Conservation (phyloP, 2,329 filamentous ascomycete genomes). For the Penicillium sp. region DNA sequence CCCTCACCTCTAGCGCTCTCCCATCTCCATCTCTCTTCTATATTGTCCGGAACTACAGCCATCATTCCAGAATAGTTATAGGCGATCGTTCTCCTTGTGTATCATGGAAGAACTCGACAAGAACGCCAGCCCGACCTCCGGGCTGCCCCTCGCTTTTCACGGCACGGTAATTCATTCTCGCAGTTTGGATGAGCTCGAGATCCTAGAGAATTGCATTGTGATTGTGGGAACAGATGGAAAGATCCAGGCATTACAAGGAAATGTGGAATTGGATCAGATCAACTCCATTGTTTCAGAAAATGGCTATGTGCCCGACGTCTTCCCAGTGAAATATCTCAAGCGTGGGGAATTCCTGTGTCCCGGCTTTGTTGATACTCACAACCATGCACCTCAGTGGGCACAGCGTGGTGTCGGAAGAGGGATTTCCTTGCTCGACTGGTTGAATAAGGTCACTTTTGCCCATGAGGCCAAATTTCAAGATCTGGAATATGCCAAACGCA, state of each 20-base stretch:
- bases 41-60: not conserved
- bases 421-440: constrained; percentile 55
- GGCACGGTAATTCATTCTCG: constrained; percentile 37
- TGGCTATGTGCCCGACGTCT: constrained; percentile 26
- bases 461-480: constrained; percentile 62
- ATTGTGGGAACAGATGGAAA: constrained; percentile 30
- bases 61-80: not conserved
- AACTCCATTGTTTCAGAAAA: constrained; percentile 25
- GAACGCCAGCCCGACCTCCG: constrained; percentile 10
- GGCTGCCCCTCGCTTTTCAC: constrained; percentile 33
- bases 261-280: constrained; percentile 20
- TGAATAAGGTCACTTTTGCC: constrained; percentile 63
- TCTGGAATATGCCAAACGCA: constrained; percentile 49
- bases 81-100: not conserved
- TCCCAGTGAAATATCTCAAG: constrained; percentile 29
- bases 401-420: constrained; percentile 47
- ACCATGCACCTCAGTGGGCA: constrained; percentile 61
- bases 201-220: constrained; percentile 33
- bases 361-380: constrained; percentile 61
- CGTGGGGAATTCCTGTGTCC: constrained; percentile 34
- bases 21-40: not conserved
- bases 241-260: constrained; percentile 30
- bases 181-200: constrained; percentile 26
- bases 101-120: constrained; percentile 12
- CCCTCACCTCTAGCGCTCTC: not conserved